Conservation (phyloP, 2,329 filamentous ascomycete species). For the Elsinoe perseae region DNA sequence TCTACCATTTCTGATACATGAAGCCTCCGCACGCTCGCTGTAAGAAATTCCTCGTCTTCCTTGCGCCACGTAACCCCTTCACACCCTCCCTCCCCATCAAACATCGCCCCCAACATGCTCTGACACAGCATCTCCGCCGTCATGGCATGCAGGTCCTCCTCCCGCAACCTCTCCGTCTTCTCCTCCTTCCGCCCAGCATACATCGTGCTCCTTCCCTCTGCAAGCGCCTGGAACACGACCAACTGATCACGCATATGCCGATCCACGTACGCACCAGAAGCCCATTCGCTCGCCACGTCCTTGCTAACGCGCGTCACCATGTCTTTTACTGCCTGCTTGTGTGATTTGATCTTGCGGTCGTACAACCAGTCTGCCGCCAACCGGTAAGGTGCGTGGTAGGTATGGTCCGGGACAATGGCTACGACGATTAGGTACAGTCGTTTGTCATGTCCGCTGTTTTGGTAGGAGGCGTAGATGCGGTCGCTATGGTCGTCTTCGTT, state of each 20-base stretch:
- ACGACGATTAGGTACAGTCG: conserved; percentile 49
- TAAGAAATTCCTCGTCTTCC: background rate
- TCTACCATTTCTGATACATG: too few species aligned
- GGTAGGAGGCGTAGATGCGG: conserved; percentile 13
- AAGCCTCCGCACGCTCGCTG: too few species aligned
- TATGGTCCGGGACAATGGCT: conserved; percentile 36
- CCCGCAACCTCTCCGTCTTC: conserved; percentile 19
- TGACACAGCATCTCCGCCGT: conserved; percentile 41
- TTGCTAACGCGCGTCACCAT: conserved; percentile 40
- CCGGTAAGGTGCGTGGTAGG: conserved; percentile 26
- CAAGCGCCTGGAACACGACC: conserved; percentile 52
- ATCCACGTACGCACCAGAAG: conserved; percentile 45
- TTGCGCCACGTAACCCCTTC: conserved; percentile 29
- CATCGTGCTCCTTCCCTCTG: conserved; percentile 35
- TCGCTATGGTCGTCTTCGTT: background rate
- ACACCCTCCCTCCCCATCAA: conserved; percentile 32
- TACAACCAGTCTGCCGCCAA: conserved; percentile 48
- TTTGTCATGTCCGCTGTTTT: conserved; percentile 22
- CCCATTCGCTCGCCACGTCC: conserved; percentile 40
- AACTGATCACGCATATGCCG: conserved; percentile 51
- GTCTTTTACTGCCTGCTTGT: conserved; percentile 19
- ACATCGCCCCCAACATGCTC: conserved; percentile 33
- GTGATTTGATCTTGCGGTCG: conserved; percentile 29
- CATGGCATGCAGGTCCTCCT: conserved; percentile 38
- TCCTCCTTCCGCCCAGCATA: conserved; percentile 19